Conservation (phyloP, 495 filamentous ascomycete genomes). For the Parathielavia hyrcaniae region DNA sequence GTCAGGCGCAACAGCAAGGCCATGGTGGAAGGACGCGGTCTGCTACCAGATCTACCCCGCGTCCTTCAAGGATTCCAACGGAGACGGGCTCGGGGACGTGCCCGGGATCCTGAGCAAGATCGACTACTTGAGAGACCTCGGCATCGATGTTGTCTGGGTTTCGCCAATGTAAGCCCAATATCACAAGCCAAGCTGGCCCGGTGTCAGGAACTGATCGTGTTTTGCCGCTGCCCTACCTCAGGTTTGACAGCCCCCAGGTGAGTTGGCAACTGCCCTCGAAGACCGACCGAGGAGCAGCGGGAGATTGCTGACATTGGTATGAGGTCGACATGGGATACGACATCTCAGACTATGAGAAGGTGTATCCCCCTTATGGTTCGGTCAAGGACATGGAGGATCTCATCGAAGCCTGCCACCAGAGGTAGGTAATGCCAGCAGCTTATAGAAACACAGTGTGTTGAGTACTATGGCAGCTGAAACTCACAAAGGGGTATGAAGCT, state of each 20-base stretch:
- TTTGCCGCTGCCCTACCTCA: neutral
- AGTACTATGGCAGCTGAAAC: constrained; percentile 16
- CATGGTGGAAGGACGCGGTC: constrained; percentile 40
- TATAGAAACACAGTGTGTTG: too few relatives aligned
- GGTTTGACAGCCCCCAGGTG: constrained; percentile 56
- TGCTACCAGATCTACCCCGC: constrained; percentile 71
- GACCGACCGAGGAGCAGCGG: neutral
- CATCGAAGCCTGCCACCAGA: constrained; percentile 50
- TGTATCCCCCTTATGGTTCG: constrained; percentile 57
- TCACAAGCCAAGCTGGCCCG: neutral
- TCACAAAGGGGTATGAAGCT: constrained; percentile 58
- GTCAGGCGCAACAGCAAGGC: constrained; percentile 8
- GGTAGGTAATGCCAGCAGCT: constrained; percentile 3
- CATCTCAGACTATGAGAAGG: constrained; percentile 58
- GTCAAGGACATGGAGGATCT: constrained; percentile 57
- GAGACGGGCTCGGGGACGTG: constrained; percentile 62
- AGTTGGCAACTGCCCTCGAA: neutral
- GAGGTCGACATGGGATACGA: constrained; percentile 53
- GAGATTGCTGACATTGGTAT: neutral
- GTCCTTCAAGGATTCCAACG: constrained; percentile 61
- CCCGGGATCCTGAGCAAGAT: constrained; percentile 61
- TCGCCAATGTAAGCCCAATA: constrained; percentile 46
- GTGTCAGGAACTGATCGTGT: neutral
- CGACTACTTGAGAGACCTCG: constrained; percentile 58
- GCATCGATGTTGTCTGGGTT: constrained; percentile 62